Percentiles rank a stretch among this genome's conserved stretches.
phyloP scores from a whole-genome alignment of 495 filamentous ascomycete species.

The Penicillium waksmanii region DNA sequence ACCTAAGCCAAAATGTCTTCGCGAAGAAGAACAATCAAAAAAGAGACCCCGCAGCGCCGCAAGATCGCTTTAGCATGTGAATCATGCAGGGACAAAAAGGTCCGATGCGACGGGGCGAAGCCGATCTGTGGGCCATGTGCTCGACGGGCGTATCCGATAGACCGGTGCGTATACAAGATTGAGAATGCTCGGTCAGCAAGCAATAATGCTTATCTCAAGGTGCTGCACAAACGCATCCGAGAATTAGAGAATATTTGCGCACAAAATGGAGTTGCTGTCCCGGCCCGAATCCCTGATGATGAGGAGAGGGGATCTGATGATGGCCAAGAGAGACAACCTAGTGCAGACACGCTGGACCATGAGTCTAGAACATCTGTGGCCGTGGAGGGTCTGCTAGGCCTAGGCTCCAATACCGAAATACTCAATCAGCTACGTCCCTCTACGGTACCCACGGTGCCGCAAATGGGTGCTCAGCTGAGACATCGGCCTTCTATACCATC shows the following conservation, averaged over 20 bases:
- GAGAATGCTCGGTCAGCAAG: constrained; percentile 43
- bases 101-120: constrained; percentile 47
- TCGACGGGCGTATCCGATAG: constrained; percentile 36
- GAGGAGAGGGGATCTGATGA: constrained; percentile 3
- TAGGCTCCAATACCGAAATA: constrained; percentile 15
- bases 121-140: constrained; percentile 49
- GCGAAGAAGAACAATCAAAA: constrained; percentile 15
- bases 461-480: background rate
- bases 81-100: constrained; percentile 46
- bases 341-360: constrained; percentile 13
- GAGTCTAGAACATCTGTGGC: constrained; percentile 29
- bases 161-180: constrained; percentile 43
- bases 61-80: constrained; percentile 43
- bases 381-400: constrained; percentile 28
- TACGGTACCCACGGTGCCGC: constrained; percentile 4
- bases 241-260: constrained; percentile 40
- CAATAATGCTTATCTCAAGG: constrained; percentile 43
- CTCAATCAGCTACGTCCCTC: constrained; percentile 1
- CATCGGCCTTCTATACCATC: constrained; percentile 8
- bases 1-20: constrained; percentile 22
- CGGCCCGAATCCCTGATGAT: constrained; percentile 11
- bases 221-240: constrained; percentile 41
- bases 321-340: constrained; percentile 1
- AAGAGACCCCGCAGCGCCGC: constrained; percentile 26
- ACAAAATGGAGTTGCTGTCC: constrained; percentile 34